phyloP scores from a whole-genome alignment of 805 yeast genomes.

The Myxozyma kluyveri region DNA sequence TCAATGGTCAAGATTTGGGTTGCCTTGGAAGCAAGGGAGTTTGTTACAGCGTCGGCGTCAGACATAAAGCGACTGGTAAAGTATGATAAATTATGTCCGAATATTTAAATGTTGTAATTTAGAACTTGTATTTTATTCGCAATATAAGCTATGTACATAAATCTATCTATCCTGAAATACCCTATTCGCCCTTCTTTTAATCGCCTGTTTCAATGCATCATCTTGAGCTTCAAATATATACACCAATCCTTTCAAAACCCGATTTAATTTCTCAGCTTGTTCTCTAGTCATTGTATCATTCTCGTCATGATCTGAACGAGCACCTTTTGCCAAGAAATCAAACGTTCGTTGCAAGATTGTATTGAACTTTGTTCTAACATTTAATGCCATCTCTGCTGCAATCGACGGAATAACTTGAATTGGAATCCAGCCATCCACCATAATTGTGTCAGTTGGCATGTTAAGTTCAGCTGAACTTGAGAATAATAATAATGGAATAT shows the following conservation, averaged over 20 bases:
- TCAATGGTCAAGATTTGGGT: conserved; percentile 90
- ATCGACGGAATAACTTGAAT: conserved; percentile 3
- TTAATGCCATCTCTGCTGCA: not conserved
- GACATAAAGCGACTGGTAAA: conserved; percentile 61
- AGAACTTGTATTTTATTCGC: not conserved
- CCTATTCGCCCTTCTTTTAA: too few relatives aligned
- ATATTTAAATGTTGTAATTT: conserved; percentile 35
- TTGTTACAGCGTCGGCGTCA: conserved; percentile 76
- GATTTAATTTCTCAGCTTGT: not conserved
- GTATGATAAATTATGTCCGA: conserved; percentile 65
- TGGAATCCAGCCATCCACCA: conserved; percentile 25
- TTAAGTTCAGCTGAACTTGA: conserved; percentile 1
- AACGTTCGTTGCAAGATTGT: not conserved
- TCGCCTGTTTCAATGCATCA: not conserved
- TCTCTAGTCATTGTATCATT: not conserved
- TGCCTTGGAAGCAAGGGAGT: conserved; percentile 82
- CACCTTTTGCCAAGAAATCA: not conserved
- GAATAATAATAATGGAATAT: conserved; percentile 14
- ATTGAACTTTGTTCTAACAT: not conserved
- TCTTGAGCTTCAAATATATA: conserved; percentile 10
- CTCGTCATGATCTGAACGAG: not conserved
- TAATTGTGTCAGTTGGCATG: not conserved
- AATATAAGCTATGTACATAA: not conserved
- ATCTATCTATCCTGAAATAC: too few relatives aligned
- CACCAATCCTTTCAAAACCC: conserved; percentile 7